Evolutionary conservation across 192 early-diverging fungal genomes (phyloP).

Genomic region (Rhizoclosmatium sp.): DNA sequence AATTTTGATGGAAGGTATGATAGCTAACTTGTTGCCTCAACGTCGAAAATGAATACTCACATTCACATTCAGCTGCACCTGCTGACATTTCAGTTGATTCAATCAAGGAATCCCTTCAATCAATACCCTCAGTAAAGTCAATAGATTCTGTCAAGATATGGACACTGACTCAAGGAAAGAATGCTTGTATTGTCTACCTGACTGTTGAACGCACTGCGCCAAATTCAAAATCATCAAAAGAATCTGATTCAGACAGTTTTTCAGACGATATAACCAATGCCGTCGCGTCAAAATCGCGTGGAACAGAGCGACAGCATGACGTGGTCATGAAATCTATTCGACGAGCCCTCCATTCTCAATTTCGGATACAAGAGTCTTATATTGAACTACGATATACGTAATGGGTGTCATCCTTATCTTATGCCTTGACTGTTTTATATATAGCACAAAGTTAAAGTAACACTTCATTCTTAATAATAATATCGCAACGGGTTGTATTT

Average conservation of each 20-base stretch:
- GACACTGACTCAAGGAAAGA: conserved; percentile 51
- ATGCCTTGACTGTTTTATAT: too few species aligned
- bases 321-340: neutral
- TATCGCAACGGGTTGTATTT: too few species aligned
- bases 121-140: conserved; percentile 34
- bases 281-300: neutral
- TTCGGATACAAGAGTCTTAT: neutral
- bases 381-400: neutral
- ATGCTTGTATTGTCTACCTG: conserved; percentile 5
- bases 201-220: neutral
- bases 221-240: neutral
- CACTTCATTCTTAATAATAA: too few species aligned
- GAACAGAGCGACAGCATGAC: neutral
- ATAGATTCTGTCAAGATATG: conserved; percentile 64
- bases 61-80: neutral
- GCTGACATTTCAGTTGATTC: neutral
- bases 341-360: neutral
- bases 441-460: too few species aligned
- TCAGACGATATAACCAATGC: neutral
- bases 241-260: neutral
- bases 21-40: neutral
- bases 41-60: neutral
- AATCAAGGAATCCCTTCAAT: neutral
- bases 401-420: neutral
- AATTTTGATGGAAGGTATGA: conserved; percentile 71